phyloP scores from a whole-genome alignment of 495 filamentous ascomycete genomes.

The Hypoxylon trugodes region DNA sequence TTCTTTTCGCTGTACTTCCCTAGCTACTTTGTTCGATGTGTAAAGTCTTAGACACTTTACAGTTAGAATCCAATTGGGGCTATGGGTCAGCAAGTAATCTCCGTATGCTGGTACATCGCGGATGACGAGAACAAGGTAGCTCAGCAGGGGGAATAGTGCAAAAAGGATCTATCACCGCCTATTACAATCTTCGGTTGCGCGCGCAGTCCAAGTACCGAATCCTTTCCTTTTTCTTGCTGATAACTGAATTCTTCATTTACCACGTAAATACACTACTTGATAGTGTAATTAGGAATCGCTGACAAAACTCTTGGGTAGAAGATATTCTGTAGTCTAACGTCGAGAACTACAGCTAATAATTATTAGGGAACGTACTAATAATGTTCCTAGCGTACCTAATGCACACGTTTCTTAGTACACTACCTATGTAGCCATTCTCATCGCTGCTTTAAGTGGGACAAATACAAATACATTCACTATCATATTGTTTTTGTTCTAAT shows the following conservation, averaged over 20 bases:
- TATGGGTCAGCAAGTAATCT: slow-evolving; percentile 40
- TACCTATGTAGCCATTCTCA: too few species aligned
- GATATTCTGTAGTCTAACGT: neutral
- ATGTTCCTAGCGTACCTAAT: slow-evolving; percentile 3
- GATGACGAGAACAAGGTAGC: slow-evolving; percentile 36
- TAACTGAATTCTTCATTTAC: slow-evolving; percentile 14
- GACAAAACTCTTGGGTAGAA: slow-evolving; percentile 3
- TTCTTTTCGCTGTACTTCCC: slow-evolving; percentile 19
- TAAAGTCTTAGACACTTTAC: slow-evolving; percentile 36
- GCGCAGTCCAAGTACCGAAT: slow-evolving; percentile 2
- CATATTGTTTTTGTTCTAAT: neutral
- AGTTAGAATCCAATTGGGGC: slow-evolving; percentile 27
- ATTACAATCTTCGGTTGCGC: slow-evolving; percentile 22
- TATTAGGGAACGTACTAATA: slow-evolving; percentile 12
- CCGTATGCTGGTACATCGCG: slow-evolving; percentile 40
- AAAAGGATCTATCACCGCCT: slow-evolving; percentile 29
- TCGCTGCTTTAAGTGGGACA: slow-evolving; percentile 24
- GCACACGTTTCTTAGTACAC: too few species aligned
- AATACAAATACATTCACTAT: neutral
- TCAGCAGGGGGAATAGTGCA: slow-evolving; percentile 23
- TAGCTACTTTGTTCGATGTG: slow-evolving; percentile 16
- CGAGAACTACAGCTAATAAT: slow-evolving; percentile 29
- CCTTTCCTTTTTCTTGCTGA: slow-evolving; percentile 3
- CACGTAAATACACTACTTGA: slow-evolving; percentile 4
- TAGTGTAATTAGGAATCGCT: slow-evolving; percentile 22